phyloP scores from a whole-genome alignment of 495 filamentous ascomycete species.

The Xylaria cubensis region DNA sequence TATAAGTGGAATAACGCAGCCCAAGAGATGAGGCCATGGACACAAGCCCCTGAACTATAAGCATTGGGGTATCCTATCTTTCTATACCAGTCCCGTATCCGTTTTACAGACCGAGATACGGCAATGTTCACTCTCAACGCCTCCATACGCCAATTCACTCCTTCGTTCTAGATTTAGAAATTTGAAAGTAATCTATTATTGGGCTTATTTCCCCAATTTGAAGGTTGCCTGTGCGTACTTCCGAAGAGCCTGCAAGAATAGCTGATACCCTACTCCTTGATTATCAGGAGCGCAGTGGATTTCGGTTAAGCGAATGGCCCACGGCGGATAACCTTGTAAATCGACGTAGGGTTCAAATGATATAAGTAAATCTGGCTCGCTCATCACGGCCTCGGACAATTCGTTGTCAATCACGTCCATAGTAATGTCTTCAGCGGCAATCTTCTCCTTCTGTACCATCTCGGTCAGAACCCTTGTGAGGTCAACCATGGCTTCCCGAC shows the following conservation, averaged over 20 bases:
- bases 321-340: constrained; percentile 92
- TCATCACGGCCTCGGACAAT: constrained; percentile 70
- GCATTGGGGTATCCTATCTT: constrained; percentile 14
- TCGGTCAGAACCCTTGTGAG: constrained; percentile 92
- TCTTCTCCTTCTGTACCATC: constrained; percentile 89
- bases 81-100: neutral
- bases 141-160: neutral
- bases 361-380: constrained; percentile 87
- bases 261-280: constrained; percentile 86
- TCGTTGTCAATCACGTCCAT: constrained; percentile 90
- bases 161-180: neutral
- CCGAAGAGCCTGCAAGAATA: constrained; percentile 83
- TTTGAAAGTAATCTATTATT: neutral
- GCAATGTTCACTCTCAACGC: constrained; percentile 2
- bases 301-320: constrained; percentile 94
- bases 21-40: constrained; percentile 63
- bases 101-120: neutral
- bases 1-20: constrained; percentile 65
- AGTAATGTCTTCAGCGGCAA: constrained; percentile 78
- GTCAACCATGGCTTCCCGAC: constrained; percentile 90
- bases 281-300: constrained; percentile 82
- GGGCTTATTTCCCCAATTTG: constrained; percentile 76
- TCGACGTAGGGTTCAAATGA: constrained; percentile 82
- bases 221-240: constrained; percentile 88
- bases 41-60: constrained; percentile 14